Conservation (phyloP, 176 grass and related monocot genomes). For the Juncus inflexus region DNA sequence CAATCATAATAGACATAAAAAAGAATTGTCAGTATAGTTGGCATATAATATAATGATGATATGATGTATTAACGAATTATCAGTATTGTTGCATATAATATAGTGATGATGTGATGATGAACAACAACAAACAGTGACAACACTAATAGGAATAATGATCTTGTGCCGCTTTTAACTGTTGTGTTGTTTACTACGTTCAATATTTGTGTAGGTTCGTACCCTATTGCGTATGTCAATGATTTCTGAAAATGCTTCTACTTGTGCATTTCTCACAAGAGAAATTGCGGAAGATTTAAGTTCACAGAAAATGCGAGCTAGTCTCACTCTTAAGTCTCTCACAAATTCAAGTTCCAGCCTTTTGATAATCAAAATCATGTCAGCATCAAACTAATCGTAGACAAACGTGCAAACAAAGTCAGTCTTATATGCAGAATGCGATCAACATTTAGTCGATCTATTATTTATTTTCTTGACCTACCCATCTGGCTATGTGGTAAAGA, state of each 20-base stretch:
- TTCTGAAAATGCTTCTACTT: slow-evolving; percentile 12
- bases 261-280: slow-evolving; percentile 3
- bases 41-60: no score
- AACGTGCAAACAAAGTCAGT: slow-evolving; percentile 14
- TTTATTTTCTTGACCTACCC: slow-evolving; percentile 26
- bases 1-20: no score
- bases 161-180: no score
- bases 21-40: no score
- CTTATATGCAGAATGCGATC: slow-evolving; percentile 24
- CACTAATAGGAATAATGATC: no score
- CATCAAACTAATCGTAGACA: slow-evolving; percentile 28
- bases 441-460: slow-evolving; percentile 9
- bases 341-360: background rate
- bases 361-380: background rate
- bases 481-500: slow-evolving; percentile 19
- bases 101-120: no score
- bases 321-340: background rate
- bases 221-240: slow-evolving; percentile 15
- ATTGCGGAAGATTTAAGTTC: background rate
- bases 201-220: slow-evolving; percentile 11
- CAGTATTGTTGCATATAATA: no score
- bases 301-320: background rate
- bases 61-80: no score
- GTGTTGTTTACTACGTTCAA: background rate
- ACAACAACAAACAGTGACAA: no score